phyloP scores from a whole-genome alignment of 192 early-diverging fungal species.

The Backusella circina region DNA sequence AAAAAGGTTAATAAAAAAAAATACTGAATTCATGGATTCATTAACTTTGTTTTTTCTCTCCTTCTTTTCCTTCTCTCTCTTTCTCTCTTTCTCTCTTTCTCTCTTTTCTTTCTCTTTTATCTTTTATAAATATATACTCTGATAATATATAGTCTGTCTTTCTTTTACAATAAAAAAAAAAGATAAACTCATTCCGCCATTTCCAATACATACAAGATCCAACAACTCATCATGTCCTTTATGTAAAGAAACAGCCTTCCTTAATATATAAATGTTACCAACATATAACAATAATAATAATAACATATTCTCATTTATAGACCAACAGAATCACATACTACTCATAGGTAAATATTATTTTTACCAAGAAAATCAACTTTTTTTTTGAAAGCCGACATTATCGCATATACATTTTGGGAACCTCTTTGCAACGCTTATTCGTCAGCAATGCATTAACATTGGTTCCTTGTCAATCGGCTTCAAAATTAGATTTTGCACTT shows the following conservation, averaged over 20 bases:
- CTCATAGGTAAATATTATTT: not conserved
- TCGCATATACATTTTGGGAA: not conserved
- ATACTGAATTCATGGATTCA: not conserved
- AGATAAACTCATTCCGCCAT: not conserved
- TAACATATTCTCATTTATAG: not conserved
- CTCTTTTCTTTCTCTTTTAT: not conserved
- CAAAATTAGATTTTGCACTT: not conserved
- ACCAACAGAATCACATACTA: not conserved
- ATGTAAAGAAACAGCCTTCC: not conserved
- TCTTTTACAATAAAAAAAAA: not conserved
- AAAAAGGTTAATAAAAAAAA: not conserved
- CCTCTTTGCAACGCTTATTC: conserved; percentile 5
- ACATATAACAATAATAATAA: not conserved
- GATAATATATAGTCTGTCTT: not conserved
- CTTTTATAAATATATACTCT: not conserved
- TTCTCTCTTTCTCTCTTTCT: not conserved
- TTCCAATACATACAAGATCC: not conserved
- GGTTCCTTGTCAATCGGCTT: conserved; percentile 13
- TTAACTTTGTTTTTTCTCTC: not conserved
- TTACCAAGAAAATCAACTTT: not conserved
- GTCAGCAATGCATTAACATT: conserved; percentile 16
- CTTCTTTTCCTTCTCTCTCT: not conserved
- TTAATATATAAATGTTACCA: not conserved
- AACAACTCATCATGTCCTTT: conserved; percentile 1
- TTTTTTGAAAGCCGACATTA: conserved; percentile 3